phyloP scores from a whole-genome alignment of 352 stramenopile species.

The Globisporangium viniferum region DNA sequence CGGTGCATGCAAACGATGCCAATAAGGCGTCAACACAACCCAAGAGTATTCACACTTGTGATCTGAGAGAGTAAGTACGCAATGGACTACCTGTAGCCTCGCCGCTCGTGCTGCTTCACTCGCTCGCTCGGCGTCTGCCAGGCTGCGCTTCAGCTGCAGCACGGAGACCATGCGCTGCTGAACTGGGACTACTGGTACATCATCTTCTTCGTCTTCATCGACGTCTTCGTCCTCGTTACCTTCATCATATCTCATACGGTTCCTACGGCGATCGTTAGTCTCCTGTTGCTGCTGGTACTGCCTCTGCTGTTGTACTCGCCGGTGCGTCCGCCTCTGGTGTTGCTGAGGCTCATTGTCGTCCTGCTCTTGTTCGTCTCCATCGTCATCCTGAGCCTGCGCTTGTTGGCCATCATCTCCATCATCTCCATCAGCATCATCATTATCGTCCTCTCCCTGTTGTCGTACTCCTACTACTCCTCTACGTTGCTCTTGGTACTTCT shows the following conservation, averaged over 20 bases:
- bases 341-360: constrained; percentile 1
- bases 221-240: constrained; percentile 7
- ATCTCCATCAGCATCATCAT: neutral
- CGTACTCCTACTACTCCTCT: neutral
- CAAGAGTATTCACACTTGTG: neutral
- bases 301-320: constrained; percentile 16
- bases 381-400: neutral
- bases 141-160: constrained; percentile 36
- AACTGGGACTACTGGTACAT: constrained; percentile 1
- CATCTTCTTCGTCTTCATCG: constrained; percentile 6
- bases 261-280: neutral
- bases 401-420: neutral
- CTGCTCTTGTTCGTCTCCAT: neutral
- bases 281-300: neutral
- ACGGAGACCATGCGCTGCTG: constrained; percentile 28
- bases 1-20: neutral
- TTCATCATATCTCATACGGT: too few species aligned
- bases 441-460: neutral
- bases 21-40: neutral
- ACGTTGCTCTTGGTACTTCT: neutral
- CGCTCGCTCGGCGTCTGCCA: constrained; percentile 39
- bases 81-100: constrained; percentile 28
- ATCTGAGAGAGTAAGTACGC: neutral
- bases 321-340: neutral
- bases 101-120: constrained; percentile 33